phyloP scores from a whole-genome alignment of 2,329 filamentous ascomycete genomes.

The Fusarium chlamydosporum region DNA sequence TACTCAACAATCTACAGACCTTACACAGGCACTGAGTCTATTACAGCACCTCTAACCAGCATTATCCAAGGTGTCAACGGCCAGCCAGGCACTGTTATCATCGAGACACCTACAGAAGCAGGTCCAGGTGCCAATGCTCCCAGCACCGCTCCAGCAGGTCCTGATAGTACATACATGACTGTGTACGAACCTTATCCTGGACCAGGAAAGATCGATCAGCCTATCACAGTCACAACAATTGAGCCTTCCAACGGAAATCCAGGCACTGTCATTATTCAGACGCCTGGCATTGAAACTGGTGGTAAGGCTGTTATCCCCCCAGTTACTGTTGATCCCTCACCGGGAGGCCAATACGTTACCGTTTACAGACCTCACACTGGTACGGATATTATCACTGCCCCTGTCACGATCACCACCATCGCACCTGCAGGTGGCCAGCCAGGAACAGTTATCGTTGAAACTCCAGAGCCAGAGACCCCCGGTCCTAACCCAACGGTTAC shows the following conservation, averaged over 20 bases:
- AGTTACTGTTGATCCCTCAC: slow-evolving; percentile 25
- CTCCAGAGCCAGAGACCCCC: background rate
- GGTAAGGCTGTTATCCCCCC: slow-evolving; percentile 25
- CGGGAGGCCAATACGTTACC: slow-evolving; percentile 6
- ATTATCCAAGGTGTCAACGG: slow-evolving; percentile 13
- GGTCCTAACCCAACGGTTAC: background rate
- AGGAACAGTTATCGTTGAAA: background rate
- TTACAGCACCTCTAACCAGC: slow-evolving; percentile 19
- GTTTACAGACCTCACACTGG: background rate
- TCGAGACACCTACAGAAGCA: slow-evolving; percentile 2
- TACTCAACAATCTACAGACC: slow-evolving; percentile 30
- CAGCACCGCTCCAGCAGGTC: slow-evolving; percentile 2
- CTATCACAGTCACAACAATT: slow-evolving; percentile 29
- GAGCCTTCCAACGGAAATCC: slow-evolving; percentile 13
- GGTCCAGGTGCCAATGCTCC: background rate
- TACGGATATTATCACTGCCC: background rate
- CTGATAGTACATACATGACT: slow-evolving; percentile 25
- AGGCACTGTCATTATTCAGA: slow-evolving; percentile 39
- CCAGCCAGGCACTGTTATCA: background rate
- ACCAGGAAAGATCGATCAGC: slow-evolving; percentile 29
- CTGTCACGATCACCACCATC: background rate
- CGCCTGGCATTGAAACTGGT: slow-evolving; percentile 9
- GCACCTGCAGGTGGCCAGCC: background rate
- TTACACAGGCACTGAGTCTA: slow-evolving; percentile 6
- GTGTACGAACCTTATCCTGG: slow-evolving; percentile 36